phyloP scores from a whole-genome alignment of 345 rosid species.

The Ricinus communis region DNA sequence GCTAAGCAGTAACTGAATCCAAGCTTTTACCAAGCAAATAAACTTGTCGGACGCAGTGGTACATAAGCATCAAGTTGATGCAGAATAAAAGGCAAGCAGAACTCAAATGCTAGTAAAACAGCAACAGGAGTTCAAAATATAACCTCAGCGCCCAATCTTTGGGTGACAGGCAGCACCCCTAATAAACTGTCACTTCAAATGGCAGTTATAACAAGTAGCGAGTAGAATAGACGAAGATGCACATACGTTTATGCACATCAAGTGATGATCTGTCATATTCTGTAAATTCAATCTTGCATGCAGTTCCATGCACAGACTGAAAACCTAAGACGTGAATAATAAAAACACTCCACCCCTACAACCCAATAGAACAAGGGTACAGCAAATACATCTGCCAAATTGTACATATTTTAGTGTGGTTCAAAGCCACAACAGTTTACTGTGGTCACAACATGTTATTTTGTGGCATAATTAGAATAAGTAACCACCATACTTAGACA shows the following conservation, averaged over 20 bases:
- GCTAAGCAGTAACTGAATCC: too few species aligned
- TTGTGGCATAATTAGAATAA: neutral
- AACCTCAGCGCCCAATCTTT: neutral
- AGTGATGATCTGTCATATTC: neutral
- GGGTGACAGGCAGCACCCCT: too few species aligned
- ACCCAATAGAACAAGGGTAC: neutral
- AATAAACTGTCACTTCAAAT: too few species aligned
- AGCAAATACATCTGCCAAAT: neutral
- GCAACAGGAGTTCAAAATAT: neutral
- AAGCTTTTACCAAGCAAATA: too few species aligned
- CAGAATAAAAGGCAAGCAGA: neutral
- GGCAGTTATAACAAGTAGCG: neutral
- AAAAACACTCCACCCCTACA: neutral
- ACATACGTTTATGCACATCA: neutral
- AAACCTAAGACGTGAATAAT: neutral
- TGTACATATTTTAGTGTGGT: neutral
- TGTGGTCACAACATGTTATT: neutral
- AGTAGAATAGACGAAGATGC: neutral
- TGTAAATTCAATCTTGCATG: neutral
- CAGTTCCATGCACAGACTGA: neutral
- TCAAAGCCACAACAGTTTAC: neutral
- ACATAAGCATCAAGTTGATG: neutral
- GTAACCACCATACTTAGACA: too few species aligned
- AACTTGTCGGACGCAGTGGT: too few species aligned
- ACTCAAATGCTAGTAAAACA: neutral